phyloP scores from a whole-genome alignment of 164 flowering plant genomes.

The Magnolia kwangsiensis region DNA sequence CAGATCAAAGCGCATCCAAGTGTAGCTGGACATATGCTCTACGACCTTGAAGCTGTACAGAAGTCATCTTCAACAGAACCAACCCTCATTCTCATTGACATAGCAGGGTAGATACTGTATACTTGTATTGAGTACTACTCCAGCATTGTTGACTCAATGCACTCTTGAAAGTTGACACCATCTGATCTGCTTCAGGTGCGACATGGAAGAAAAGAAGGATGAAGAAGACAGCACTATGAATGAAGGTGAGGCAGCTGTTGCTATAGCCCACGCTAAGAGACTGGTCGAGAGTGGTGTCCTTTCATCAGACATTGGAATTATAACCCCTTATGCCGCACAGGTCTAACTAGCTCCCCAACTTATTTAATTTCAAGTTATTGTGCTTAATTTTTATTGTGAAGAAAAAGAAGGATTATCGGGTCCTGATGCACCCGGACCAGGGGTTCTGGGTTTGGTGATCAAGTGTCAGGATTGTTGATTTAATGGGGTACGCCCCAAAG shows the following conservation, averaged over 20 bases:
- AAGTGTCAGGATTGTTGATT: not conserved
- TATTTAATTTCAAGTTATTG: not conserved
- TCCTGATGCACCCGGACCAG: not conserved
- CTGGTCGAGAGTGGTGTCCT: slow-evolving; percentile 76
- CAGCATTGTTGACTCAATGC: not conserved
- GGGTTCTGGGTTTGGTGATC: not conserved
- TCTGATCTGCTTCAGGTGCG: slow-evolving; percentile 57
- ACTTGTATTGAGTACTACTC: not conserved
- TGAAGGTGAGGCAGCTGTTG: slow-evolving; percentile 98
- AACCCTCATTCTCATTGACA: slow-evolving; percentile 87
- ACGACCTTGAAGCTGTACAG: slow-evolving; percentile 76
- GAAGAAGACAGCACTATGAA: slow-evolving; percentile 97
- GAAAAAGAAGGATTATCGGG: not conserved
- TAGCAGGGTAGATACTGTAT: slow-evolving; percentile 63
- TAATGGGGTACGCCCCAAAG: not conserved
- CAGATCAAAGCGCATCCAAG: slow-evolving; percentile 89
- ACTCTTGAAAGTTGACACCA: not conserved
- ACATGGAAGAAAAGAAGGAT: slow-evolving; percentile 99
- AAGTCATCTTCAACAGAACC: slow-evolving; percentile 79
- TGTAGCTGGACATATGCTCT: slow-evolving; percentile 91
- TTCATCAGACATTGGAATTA: slow-evolving; percentile 88
- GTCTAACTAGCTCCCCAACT: slow-evolving; percentile 24
- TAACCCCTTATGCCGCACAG: slow-evolving; percentile 98
- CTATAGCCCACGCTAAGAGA: slow-evolving; percentile 89
- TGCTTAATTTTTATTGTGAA: not conserved